A percentile compares a stretch with the other conserved stretches of the same genome.
Evolutionary conservation across 2,329 filamentous ascomycete species (phyloP).

Genomic region (Colletotrichum plurivorum): DNA sequence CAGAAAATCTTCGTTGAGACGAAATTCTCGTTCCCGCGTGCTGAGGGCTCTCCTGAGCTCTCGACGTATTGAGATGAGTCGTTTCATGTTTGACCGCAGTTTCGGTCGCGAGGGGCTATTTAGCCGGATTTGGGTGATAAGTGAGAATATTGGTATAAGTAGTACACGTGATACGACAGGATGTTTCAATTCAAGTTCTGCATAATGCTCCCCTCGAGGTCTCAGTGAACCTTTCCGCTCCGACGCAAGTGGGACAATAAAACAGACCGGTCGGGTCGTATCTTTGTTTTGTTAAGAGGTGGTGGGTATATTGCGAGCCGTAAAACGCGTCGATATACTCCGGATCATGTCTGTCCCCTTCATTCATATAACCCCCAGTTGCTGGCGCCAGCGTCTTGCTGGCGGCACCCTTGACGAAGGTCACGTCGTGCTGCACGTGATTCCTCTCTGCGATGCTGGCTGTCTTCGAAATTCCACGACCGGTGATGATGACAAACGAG

Average conservation of each 20-base stretch:
- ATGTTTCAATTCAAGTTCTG: no score
- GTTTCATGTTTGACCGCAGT: constrained; percentile 18
- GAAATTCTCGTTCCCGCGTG: constrained; percentile 66
- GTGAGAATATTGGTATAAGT: no score
- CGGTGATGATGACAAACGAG: constrained; percentile 30
- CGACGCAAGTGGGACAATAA: constrained; percentile 46
- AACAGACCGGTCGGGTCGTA: constrained; percentile 52
- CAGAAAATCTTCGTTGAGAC: constrained; percentile 84
- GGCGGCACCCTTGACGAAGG: constrained; percentile 47
- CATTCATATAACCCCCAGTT: constrained; percentile 60
- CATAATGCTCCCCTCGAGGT: no score
- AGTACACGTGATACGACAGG: no score
- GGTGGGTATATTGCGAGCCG: no score
- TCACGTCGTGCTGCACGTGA: constrained; percentile 46
- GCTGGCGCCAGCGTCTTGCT: constrained; percentile 53
- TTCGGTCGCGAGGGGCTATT: no score
- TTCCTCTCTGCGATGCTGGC: constrained; percentile 40
- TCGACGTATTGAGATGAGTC: constrained; percentile 52
- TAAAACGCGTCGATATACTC: constrained; percentile 47
- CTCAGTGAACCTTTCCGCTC: no score
- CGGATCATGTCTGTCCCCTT: constrained; percentile 54
- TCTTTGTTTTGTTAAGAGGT: constrained; percentile 25
- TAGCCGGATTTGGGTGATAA: no score
- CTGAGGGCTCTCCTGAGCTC: constrained; percentile 58
- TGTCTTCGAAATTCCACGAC: constrained; percentile 41